A percentile compares a stretch with the other conserved stretches of the same genome.
These are phyloP conservation scores for Trifolium repens DNA, from an alignment of 306 rosid genomes.

Conservation along the genomic window DNA sequence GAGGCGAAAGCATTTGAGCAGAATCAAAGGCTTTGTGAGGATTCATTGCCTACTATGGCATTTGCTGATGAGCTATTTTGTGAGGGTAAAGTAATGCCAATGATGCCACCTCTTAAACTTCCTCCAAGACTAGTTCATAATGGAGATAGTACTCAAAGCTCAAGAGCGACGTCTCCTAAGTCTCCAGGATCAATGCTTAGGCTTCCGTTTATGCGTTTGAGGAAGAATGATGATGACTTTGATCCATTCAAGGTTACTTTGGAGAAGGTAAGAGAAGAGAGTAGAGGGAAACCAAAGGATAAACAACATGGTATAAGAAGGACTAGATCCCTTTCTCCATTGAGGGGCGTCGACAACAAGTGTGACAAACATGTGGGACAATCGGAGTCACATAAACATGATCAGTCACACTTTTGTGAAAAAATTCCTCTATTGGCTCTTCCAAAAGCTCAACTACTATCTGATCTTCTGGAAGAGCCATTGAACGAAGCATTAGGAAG, in stretches of 20 bases:
- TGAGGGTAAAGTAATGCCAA: slow-evolving; percentile 74
- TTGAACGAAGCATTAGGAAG: slow-evolving; percentile 30
- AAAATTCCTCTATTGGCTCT: not conserved
- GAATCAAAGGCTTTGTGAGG: slow-evolving; percentile 30
- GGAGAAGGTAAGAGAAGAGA: slow-evolving; percentile 63
- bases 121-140: slow-evolving; percentile 69
- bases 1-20: slow-evolving; percentile 3
- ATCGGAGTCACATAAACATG: slow-evolving; percentile 29
- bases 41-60: slow-evolving; percentile 61
- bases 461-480: slow-evolving; percentile 34
- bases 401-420: slow-evolving; percentile 19
- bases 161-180: slow-evolving; percentile 47
- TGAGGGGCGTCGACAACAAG: slow-evolving; percentile 37
- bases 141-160: slow-evolving; percentile 39
- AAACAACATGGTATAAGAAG: slow-evolving; percentile 41
- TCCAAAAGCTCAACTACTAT: slow-evolving; percentile 7
- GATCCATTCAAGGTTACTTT: slow-evolving; percentile 87
- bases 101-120: slow-evolving; percentile 69
- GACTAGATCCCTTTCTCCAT: slow-evolving; percentile 56
- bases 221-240: slow-evolving; percentile 78
- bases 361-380: slow-evolving; percentile 18
- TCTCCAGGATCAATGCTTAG: slow-evolving; percentile 51
- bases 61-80: slow-evolving; percentile 85
- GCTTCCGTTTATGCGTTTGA: slow-evolving; percentile 48
- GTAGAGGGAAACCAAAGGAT: slow-evolving; percentile 44